These are phyloP conservation scores for Xylariaceae sp. DNA, from an alignment of 2,329 filamentous ascomycete species.

Conservation along the genomic window DNA sequence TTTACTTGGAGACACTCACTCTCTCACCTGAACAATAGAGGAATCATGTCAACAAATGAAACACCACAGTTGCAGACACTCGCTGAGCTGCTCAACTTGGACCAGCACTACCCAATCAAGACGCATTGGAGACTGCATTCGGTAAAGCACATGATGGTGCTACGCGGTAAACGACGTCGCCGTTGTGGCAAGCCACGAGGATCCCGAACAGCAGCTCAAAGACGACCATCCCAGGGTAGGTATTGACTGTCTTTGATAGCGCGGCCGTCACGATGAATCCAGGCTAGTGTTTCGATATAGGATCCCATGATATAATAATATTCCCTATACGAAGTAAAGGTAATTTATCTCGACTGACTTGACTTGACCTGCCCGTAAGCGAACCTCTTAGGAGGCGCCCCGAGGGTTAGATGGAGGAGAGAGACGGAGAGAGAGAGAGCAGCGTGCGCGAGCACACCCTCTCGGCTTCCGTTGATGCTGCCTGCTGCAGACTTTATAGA, in stretches of 20 bases:
- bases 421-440: too few species aligned
- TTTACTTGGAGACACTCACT: too few species aligned
- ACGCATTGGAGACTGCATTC: too few species aligned
- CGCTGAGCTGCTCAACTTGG: too few species aligned
- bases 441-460: not conserved
- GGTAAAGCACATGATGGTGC: too few species aligned
- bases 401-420: not conserved
- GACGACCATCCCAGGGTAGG: not conserved
- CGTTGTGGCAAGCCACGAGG: not conserved
- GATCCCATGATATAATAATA: not conserved
- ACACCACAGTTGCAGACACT: too few species aligned
- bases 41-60: too few species aligned
- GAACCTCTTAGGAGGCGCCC: slow-evolving; percentile 5
- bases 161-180: not conserved
- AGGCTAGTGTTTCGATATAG: not conserved
- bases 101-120: too few species aligned
- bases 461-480: not conserved
- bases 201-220: not conserved
- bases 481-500: not conserved
- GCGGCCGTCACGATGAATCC: not conserved
- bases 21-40: too few species aligned
- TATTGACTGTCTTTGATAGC: not conserved
- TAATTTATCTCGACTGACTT: not conserved
- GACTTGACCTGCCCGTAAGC: slow-evolving; percentile 5
- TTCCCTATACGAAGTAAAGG: not conserved